Evolutionary conservation across 495 filamentous ascomycete species (phyloP).

Genomic region (Lasiosphaeris hirsuta): DNA sequence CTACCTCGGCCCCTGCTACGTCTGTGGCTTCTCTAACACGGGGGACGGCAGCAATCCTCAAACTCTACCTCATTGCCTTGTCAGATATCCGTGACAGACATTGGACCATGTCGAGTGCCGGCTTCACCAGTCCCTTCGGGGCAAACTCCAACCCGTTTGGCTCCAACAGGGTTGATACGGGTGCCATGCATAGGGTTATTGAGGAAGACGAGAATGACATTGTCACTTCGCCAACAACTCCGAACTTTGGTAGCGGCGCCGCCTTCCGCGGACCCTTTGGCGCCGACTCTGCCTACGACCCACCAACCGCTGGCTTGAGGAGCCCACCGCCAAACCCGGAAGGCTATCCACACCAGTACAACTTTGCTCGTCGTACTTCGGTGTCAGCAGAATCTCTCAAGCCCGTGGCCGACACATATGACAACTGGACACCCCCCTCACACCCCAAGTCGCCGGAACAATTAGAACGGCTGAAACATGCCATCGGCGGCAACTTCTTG

Average conservation of each 20-base stretch:
- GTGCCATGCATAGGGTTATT: slow-evolving; percentile 49
- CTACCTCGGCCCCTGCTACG: no score
- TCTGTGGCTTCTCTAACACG: no score
- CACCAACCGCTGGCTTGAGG: slow-evolving; percentile 39
- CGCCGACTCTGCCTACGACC: slow-evolving; percentile 41
- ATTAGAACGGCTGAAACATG: slow-evolving; percentile 68
- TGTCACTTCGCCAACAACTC: slow-evolving; percentile 54
- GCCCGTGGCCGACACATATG: slow-evolving; percentile 73
- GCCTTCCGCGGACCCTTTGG: slow-evolving; percentile 47
- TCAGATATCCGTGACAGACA: background rate
- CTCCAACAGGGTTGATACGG: slow-evolving; percentile 31
- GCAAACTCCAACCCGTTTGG: slow-evolving; percentile 54
- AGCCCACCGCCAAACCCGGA: slow-evolving; percentile 47
- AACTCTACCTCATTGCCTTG: background rate
- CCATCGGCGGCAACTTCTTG: slow-evolving; percentile 87
- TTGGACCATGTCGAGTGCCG: slow-evolving; percentile 44
- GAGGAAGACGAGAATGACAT: slow-evolving; percentile 60
- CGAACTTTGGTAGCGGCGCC: slow-evolving; percentile 38
- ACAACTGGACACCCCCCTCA: slow-evolving; percentile 86
- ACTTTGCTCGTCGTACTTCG: slow-evolving; percentile 87
- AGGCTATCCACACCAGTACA: slow-evolving; percentile 89
- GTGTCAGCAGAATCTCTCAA: slow-evolving; percentile 96
- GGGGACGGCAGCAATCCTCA: no score
- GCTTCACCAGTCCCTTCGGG: slow-evolving; percentile 55
- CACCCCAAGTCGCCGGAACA: slow-evolving; percentile 83